phyloP scores from a whole-genome alignment of 768 basidiomycete species.

The Mycena amicta region DNA sequence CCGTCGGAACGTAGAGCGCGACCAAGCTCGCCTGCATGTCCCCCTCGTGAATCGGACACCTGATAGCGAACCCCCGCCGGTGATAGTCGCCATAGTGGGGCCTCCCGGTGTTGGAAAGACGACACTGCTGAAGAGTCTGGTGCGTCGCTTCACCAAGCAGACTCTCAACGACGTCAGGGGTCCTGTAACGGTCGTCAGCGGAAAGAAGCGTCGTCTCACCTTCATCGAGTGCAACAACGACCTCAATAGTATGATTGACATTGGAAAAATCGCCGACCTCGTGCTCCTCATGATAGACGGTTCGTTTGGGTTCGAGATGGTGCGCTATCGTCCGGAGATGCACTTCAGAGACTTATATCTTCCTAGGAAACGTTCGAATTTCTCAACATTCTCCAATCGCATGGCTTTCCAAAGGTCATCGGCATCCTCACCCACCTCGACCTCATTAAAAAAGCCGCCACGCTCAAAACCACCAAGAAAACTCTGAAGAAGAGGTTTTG shows the following conservation, averaged over 20 bases:
- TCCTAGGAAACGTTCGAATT: conserved; percentile 97
- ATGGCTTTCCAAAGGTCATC: conserved; percentile 98
- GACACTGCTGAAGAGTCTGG: conserved; percentile 87
- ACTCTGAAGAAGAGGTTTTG: conserved; percentile 97
- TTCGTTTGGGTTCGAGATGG: conserved; percentile 99
- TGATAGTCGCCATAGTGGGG: conserved; percentile 93
- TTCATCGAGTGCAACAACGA: conserved; percentile 98
- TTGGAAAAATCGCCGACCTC: conserved; percentile 95
- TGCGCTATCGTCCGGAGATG: conserved; percentile 34
- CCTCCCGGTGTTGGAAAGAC: conserved; percentile 98
- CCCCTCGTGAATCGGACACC: conserved; percentile 95
- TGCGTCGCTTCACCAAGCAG: conserved; percentile 92
- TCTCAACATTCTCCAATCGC: conserved; percentile 93
- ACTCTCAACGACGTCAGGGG: conserved; percentile 87
- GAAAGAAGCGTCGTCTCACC: conserved; percentile 91
- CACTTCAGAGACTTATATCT: not conserved
- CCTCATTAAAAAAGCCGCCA: conserved; percentile 89
- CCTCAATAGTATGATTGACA: conserved; percentile 97
- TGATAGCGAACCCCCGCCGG: conserved; percentile 86
- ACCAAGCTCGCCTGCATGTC: conserved; percentile 94
- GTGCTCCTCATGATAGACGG: conserved; percentile 97
- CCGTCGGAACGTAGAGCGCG: conserved; percentile 86
- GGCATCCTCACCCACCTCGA: conserved; percentile 96
- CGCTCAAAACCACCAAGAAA: conserved; percentile 89
- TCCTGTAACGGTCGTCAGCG: conserved; percentile 91